Evolutionary conservation across 2,329 filamentous ascomycete genomes (phyloP).

Genomic region (Talaromyces sp.): DNA sequence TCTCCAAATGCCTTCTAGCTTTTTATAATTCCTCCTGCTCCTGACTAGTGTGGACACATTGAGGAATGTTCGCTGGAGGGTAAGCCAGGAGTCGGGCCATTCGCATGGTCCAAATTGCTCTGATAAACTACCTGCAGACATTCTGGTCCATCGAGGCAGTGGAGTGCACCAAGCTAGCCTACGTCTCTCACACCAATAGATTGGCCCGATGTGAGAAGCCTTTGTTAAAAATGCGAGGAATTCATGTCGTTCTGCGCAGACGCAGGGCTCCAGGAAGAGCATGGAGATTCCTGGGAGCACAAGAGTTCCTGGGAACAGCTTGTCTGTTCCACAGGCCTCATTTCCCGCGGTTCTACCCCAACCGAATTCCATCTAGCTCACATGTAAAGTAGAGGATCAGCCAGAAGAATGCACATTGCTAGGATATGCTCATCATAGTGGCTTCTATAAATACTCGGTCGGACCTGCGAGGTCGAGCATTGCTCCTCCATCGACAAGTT

Average conservation of each 20-base stretch:
- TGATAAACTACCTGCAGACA: too few species aligned
- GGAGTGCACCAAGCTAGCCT: not conserved
- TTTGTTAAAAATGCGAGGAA: not conserved
- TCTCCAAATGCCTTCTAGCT: not conserved
- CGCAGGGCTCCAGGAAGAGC: not conserved
- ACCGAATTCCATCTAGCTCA: not conserved
- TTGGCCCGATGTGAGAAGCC: not conserved
- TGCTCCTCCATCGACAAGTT: not conserved
- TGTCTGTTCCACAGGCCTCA: not conserved
- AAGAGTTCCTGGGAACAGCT: not conserved
- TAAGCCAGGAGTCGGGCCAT: too few species aligned
- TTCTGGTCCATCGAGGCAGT: too few species aligned
- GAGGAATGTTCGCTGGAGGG: too few species aligned
- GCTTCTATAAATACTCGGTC: too few species aligned
- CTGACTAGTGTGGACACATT: not conserved
- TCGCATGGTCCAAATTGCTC: too few species aligned
- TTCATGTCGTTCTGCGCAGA: not conserved
- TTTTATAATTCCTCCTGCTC: not conserved
- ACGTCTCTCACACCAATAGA: not conserved
- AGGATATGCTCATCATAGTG: not conserved
- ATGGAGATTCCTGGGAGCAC: too few species aligned
- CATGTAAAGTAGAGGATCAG: not conserved
- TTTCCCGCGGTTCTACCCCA: not conserved
- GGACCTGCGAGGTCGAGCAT: not conserved
- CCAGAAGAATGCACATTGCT: not conserved